Conservation (phyloP, 768 basidiomycete genomes). For the Kondoa subrosea region DNA sequence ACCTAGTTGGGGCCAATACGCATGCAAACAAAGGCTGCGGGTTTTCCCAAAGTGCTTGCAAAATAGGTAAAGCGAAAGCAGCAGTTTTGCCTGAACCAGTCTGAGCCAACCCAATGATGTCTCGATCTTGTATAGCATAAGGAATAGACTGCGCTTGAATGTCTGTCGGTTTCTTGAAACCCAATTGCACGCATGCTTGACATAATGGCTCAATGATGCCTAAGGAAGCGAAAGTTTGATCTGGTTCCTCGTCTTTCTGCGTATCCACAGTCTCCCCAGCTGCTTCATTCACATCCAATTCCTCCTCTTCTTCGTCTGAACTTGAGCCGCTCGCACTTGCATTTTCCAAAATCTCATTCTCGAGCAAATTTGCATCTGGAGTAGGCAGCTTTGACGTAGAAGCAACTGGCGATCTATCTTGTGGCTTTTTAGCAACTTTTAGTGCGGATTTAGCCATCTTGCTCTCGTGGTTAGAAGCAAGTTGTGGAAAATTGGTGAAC, state of each 20-base stretch:
- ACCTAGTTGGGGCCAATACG: slow-evolving; percentile 81
- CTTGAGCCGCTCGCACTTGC: background rate
- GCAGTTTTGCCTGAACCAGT: slow-evolving; percentile 98
- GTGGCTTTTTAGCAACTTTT: background rate
- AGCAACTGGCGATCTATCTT: background rate
- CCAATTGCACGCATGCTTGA: slow-evolving; percentile 61
- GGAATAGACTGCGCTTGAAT: slow-evolving; percentile 78
- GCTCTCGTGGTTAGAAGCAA: background rate
- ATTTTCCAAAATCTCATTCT: background rate
- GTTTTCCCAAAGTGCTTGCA: slow-evolving; percentile 82
- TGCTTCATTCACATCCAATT: background rate
- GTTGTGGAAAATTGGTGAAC: background rate
- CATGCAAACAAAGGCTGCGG: slow-evolving; percentile 85
- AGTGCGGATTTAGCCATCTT: background rate
- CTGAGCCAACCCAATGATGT: slow-evolving; percentile 95
- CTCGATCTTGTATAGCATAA: slow-evolving; percentile 70
- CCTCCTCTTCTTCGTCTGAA: background rate
- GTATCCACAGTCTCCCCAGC: slow-evolving; percentile 15
- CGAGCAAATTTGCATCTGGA: background rate
- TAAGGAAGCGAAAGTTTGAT: slow-evolving; percentile 54
- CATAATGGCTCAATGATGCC: slow-evolving; percentile 81
- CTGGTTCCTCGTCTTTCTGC: slow-evolving; percentile 17
- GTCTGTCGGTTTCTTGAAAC: slow-evolving; percentile 70
- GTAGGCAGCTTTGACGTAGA: background rate
- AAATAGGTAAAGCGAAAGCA: slow-evolving; percentile 84